Conservation (phyloP, 805 yeast species). For the Scheffersomyces stipitis region DNA sequence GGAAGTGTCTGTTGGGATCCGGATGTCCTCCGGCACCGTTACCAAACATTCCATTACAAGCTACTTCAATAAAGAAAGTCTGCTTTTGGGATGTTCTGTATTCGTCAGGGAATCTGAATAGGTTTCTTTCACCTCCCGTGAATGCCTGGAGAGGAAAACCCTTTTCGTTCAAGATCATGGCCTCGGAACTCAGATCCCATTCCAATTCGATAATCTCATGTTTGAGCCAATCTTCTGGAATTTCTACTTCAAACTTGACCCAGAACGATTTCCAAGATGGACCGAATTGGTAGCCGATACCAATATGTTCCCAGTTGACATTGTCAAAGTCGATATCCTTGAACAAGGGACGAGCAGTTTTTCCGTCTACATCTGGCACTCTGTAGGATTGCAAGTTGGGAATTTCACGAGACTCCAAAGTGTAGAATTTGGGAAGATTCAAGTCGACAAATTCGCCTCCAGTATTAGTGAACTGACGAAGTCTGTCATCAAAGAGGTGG, state of each 20-base stretch:
- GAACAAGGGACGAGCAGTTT: constrained; percentile 61
- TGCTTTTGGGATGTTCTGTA: constrained; percentile 51
- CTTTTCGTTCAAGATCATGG: constrained; percentile 63
- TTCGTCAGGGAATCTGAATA: constrained; percentile 59
- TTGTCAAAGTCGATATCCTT: constrained; percentile 50
- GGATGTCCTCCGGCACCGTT: constrained; percentile 65
- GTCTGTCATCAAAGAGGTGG: constrained; percentile 65
- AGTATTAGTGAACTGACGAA: constrained; percentile 69
- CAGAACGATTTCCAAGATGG: constrained; percentile 98
- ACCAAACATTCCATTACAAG: constrained; percentile 95
- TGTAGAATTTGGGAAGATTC: constrained; percentile 82
- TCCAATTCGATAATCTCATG: constrained; percentile 60
- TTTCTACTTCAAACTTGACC: constrained; percentile 68
- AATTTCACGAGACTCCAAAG: constrained; percentile 53
- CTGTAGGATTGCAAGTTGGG: constrained; percentile 60
- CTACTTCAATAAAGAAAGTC: constrained; percentile 78
- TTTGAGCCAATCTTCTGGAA: constrained; percentile 61
- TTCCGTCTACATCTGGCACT: constrained; percentile 55
- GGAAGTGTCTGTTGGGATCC: constrained; percentile 69
- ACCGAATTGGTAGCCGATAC: constrained; percentile 75
- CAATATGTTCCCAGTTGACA: constrained; percentile 53
- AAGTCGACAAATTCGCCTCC: constrained; percentile 74
- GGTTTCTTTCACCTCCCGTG: constrained; percentile 79
- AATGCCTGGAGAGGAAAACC: constrained; percentile 82
- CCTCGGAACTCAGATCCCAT: constrained; percentile 89